A percentile compares a stretch with the other conserved stretches of the same genome.
These are phyloP conservation scores for Penicillium frequentans DNA, from an alignment of 2,329 filamentous ascomycete genomes.

Conservation along the genomic window DNA sequence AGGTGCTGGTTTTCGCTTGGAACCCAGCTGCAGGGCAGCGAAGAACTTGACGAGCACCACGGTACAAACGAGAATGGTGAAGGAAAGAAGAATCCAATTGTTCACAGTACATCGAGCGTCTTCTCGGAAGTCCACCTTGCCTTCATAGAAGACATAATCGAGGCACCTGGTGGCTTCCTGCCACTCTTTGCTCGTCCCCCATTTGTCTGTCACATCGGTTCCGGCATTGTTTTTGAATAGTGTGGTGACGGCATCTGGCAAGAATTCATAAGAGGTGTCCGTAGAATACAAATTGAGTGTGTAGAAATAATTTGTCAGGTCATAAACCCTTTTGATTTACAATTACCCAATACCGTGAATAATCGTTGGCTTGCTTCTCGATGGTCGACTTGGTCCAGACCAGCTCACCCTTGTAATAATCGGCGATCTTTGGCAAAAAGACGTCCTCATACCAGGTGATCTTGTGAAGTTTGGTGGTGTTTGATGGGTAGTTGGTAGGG, in stretches of 20 bases:
- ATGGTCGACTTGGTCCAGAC: conserved; percentile 67
- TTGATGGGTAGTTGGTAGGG: conserved; percentile 53
- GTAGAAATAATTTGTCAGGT: conserved; percentile 88
- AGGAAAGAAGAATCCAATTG: conserved; percentile 84
- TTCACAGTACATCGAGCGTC: conserved; percentile 77
- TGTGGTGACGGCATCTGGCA: conserved; percentile 66
- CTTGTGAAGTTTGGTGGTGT: conserved; percentile 58
- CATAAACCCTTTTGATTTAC: conserved; percentile 76
- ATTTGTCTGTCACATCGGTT: conserved; percentile 69
- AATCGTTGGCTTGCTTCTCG: conserved; percentile 63
- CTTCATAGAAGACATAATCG: conserved; percentile 78
- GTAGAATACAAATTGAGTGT: conserved; percentile 62
- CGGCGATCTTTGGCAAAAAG: conserved; percentile 77
- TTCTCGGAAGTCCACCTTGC: conserved; percentile 80
- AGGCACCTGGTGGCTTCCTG: conserved; percentile 75
- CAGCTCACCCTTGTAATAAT: conserved; percentile 84
- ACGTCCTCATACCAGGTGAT: conserved; percentile 73
- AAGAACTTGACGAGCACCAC: conserved; percentile 89
- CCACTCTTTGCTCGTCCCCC: conserved; percentile 56
- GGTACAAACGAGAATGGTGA: conserved; percentile 77
- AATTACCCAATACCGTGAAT: conserved; percentile 75
- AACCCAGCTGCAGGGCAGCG: conserved; percentile 87
- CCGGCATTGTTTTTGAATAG: conserved; percentile 75
- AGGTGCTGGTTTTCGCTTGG: conserved; percentile 81
- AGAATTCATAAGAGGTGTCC: conserved; percentile 62